A percentile compares a stretch with the other conserved stretches of the same genome.
Conservation (phyloP, 192 early-diverging fungal species). For the Entophlyctis luteolus region DNA sequence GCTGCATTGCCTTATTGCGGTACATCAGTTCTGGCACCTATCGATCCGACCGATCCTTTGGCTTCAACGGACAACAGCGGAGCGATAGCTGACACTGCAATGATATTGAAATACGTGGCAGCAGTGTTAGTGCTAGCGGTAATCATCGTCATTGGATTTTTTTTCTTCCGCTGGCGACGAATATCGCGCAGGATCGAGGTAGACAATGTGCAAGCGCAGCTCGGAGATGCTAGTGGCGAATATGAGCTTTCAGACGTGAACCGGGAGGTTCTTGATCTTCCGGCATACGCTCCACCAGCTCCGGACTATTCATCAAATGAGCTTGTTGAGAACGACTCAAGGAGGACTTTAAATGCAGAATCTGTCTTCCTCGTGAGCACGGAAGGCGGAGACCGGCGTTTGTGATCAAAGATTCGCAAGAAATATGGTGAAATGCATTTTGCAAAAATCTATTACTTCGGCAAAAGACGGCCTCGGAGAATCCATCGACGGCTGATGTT, state of each 20-base stretch:
- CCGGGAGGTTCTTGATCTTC: background rate
- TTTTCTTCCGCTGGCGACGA: background rate
- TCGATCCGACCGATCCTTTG: constrained; percentile 10
- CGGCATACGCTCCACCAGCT: background rate
- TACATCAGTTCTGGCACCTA: background rate
- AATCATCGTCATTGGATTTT: background rate
- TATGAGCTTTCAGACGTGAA: background rate
- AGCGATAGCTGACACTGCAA: background rate
- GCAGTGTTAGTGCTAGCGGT: background rate
- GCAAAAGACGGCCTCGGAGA: no score
- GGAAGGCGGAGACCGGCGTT: no score
- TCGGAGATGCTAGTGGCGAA: background rate
- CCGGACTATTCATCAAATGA: constrained; percentile 8
- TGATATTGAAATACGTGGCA: background rate
- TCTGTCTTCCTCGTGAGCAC: no score
- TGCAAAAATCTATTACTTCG: no score
- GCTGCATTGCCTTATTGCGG: background rate
- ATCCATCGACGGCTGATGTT: no score
- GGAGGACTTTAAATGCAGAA: no score
- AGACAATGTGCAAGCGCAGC: background rate
- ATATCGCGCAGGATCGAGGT: background rate
- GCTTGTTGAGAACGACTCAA: no score
- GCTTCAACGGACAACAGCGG: background rate
- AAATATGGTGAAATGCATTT: no score
- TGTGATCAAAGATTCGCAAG: no score